Base-by-base conservation (phyloP, 2,329 filamentous ascomycete species). In the Hypoxylon sp. region DNA sequence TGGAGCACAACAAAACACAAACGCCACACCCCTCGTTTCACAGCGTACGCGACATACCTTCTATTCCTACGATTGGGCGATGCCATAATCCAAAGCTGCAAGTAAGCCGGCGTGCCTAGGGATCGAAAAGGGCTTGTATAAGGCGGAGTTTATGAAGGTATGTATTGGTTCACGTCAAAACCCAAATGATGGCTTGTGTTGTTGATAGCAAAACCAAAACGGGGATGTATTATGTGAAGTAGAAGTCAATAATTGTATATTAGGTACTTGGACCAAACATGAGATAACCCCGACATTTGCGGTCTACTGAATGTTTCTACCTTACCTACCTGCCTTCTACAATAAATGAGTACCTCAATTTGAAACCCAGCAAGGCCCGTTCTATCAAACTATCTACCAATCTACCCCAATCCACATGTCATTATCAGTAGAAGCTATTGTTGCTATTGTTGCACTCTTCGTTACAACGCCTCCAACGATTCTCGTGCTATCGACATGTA, bases 391-490 rank as follows among this genome's bases (percentile, higher is more conserved):
- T 37, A 29, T 16, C 11, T 4, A 47, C 12, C 23, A 1, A 30
- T n/a, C n/a, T n/a, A n/a, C n/a, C 9, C 3, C n/a, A 12, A 51
- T 32, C 47, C 47, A 7, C 12, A 51, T 51, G 47, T 1, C 6
- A 5, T 37, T 51, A 6, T 51, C 47, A 16, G 47, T 23, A n/a
- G 47, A 51, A 37, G 47, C 47, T 14, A 25, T 51, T 34, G 29
- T 51, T 37, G 47, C 29, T 27, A 51, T 51, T 19, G n/a, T 51
- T 11, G 25, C 47, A 23, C 47, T 51, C 16, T 37, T 51, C 11
- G 27, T 37, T 12, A 23, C 47, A 23, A 34, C 29, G 6, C 29
- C 30, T n/a, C 47, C 47, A 51, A 51, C 47, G 2, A 51, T 51
- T 14, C 29, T 51, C 12, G 16, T 51, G 8, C 11, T 51, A 3